Evolutionary conservation across 2,329 filamentous ascomycete species (phyloP), one percentile per base, ranked within the genome.

Genomic region (Hysterium pulicare): DNA sequence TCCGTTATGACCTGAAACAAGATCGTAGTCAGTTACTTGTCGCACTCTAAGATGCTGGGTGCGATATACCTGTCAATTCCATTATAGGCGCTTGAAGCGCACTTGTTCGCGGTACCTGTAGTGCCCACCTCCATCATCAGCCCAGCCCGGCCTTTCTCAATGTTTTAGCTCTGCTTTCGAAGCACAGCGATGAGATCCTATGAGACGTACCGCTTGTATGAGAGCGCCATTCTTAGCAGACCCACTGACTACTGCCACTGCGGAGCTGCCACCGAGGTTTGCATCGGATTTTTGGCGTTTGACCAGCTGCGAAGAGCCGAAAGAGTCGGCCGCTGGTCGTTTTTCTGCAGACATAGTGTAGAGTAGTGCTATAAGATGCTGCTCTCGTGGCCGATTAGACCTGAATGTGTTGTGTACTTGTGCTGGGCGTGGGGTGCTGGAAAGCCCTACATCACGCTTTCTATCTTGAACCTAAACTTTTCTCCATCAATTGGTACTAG

Each of bases 21-120:
- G 7, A 36, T 53, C 36, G 55, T 45, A n/a, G 36, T 46, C n/a
- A 28, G 34, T 21, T 20, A n/a, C 30, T 34, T 10, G 33, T 15
- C n/a, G n/a, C n/a, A n/a, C n/a, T n/a, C n/a, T n/a, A n/a, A n/a
- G n/a, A n/a, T n/a, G n/a, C n/a, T n/a, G n/a, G n/a, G n/a, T n/a
- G n/a, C n/a, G n/a, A n/a, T n/a, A 81, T 80, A 61, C 88, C 90
- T 38, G 84, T 85, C 42, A 98, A 75, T 69, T 97, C 89, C 90
- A 97, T 96, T 33, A 96, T 85, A 2, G 91, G 90, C 44, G 91
- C 87, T 65, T 94, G 84, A 22, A 98, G 77, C 40, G 80, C 82
- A 64, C 89, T 94, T 35, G 89, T 90, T 55, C 89, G 81, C 41
- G 84, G 80, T 48, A 80, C 79, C 90, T 95, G 68, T 36, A 41